phyloP scores from a whole-genome alignment of 495 filamentous ascomycete species.

The Daldinia decipiens region DNA sequence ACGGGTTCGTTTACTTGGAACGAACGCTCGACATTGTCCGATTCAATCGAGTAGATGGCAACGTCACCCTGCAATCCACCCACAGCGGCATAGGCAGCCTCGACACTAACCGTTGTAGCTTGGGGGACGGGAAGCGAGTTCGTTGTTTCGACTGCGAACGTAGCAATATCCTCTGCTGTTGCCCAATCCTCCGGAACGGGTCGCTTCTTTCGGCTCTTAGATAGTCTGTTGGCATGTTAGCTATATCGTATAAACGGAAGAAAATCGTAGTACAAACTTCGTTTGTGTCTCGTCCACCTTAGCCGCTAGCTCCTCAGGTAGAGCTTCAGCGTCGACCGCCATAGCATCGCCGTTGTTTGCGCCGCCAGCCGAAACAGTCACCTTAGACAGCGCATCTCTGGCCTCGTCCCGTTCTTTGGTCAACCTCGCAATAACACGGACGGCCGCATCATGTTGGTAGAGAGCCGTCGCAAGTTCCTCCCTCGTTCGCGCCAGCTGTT shows the following conservation, averaged over 20 bases:
- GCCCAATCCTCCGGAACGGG: constrained; percentile 86
- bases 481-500: constrained; percentile 86
- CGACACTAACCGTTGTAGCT: constrained; percentile 71
- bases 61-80: constrained; percentile 81
- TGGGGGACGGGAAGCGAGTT: constrained; percentile 71
- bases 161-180: constrained; percentile 74
- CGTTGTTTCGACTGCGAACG: constrained; percentile 70
- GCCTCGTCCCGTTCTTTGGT: constrained; percentile 92
- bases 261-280: constrained; percentile 63
- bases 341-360: constrained; percentile 79
- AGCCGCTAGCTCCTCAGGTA: constrained; percentile 76
- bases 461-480: constrained; percentile 93
- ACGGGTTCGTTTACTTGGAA: constrained; percentile 74
- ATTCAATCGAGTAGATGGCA: constrained; percentile 79
- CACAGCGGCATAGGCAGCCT: constrained; percentile 78
- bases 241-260: background rate
- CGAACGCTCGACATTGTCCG: constrained; percentile 73
- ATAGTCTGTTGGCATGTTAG: constrained; percentile 67
- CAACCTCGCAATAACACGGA: constrained; percentile 89
- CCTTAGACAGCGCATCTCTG: constrained; percentile 86
- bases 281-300: constrained; percentile 82
- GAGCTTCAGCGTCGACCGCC: constrained; percentile 81
- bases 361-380: constrained; percentile 73
- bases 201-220: constrained; percentile 86
- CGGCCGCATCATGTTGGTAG: constrained; percentile 95